Evolutionary conservation across 2,329 filamentous ascomycete genomes (phyloP).

Genomic region (Penicillium polonicum): DNA sequence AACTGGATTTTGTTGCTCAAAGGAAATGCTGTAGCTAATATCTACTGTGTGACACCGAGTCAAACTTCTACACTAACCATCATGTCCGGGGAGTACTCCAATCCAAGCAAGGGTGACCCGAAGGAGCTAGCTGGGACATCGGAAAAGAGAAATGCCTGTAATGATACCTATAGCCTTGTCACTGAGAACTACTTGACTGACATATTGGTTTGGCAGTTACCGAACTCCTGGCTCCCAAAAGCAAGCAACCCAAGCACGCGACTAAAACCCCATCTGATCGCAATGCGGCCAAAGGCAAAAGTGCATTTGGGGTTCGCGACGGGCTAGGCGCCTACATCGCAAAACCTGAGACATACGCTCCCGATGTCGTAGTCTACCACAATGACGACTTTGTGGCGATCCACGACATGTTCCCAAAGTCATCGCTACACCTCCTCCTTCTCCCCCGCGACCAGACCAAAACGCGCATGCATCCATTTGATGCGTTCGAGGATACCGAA

Average conservation of each 20-base stretch:
- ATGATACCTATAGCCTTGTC: neutral
- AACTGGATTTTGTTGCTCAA: neutral
- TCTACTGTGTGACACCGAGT: neutral
- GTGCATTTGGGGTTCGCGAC: constrained; percentile 51
- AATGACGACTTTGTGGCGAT: constrained; percentile 72
- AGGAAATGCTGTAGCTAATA: neutral
- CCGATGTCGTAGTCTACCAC: constrained; percentile 62
- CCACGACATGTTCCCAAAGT: constrained; percentile 82
- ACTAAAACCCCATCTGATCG: constrained; percentile 18
- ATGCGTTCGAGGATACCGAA: constrained; percentile 66
- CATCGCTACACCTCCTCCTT: constrained; percentile 80
- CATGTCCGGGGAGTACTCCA: constrained; percentile 4
- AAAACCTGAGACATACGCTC: constrained; percentile 60
- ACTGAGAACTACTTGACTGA: neutral
- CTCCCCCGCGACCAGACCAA: constrained; percentile 68
- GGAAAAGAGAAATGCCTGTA: constrained; percentile 42
- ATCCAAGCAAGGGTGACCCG: neutral
- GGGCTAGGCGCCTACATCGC: constrained; percentile 67
- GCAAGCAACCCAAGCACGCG: constrained; percentile 38
- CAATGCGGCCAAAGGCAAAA: constrained; percentile 18
- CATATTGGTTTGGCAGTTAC: constrained; percentile 42
- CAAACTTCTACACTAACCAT: neutral
- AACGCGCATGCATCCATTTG: constrained; percentile 69
- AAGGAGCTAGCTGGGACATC: constrained; percentile 12
- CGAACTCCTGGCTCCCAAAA: constrained; percentile 56